A percentile compares a stretch with the other conserved stretches of the same genome.
These are phyloP conservation scores for Colletotrichum paranaense DNA, from an alignment of 2,329 filamentous ascomycete genomes.

Conservation along the genomic window DNA sequence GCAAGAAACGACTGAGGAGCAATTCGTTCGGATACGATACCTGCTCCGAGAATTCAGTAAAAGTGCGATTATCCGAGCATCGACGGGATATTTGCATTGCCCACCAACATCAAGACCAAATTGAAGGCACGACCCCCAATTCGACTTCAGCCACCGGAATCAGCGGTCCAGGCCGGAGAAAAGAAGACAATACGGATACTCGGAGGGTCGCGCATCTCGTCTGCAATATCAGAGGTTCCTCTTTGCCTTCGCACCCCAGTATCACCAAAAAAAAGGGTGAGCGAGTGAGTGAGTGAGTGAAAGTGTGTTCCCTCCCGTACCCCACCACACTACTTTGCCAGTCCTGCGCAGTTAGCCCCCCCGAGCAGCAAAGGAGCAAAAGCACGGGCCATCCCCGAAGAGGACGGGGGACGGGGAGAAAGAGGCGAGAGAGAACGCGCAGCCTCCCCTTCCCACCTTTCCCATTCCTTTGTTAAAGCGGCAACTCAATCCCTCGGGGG, in stretches of 20 bases:
- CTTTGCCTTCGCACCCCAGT: not conserved
- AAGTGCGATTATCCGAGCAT: not conserved
- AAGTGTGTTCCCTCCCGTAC: constrained; percentile 28
- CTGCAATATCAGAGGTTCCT: constrained; percentile 19
- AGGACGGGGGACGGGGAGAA: constrained; percentile 19
- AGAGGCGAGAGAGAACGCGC: not conserved
- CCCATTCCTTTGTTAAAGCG: constrained; percentile 26
- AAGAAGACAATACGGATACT: constrained; percentile 3
- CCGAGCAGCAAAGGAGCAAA: constrained; percentile 20
- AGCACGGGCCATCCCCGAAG: constrained; percentile 1
- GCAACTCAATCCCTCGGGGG: constrained; percentile 21
- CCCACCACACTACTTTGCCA: constrained; percentile 35
- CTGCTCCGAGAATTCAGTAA: not conserved
- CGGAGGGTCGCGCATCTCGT: not conserved
- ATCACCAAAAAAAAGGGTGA: not conserved
- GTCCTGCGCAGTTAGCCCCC: not conserved
- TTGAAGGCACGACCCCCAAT: not conserved
- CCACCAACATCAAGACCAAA: not conserved
- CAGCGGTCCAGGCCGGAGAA: constrained; percentile 8
- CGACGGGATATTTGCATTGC: not conserved
- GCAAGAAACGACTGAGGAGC: not conserved
- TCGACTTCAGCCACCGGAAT: constrained; percentile 7
- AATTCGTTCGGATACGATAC: not conserved
- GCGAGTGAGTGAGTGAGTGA: not conserved
- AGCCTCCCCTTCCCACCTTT: not conserved